Base-by-base conservation (phyloP, 345 rosid genomes). In the Brassica nigra region DNA sequence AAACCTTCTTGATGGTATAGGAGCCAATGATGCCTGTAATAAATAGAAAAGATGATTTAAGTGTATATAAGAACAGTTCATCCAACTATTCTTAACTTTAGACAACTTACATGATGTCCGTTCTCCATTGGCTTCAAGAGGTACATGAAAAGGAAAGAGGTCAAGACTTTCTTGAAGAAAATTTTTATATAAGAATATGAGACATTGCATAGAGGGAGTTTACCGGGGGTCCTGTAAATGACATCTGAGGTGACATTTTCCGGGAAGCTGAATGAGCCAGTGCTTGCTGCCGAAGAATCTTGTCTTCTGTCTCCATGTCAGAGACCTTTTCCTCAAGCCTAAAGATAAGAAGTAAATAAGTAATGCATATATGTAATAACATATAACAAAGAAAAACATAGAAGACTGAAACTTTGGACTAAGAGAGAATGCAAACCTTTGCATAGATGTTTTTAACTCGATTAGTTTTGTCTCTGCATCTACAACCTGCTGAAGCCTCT, bases 271-370 rank as follows among this genome's bases (percentile, higher is more conserved):
- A 77, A 77, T 85, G 85, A 34, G 83, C 8, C 61, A 89, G 77
- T 47, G 86, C 80, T 82, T 95, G 92, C 82, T 86, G 90, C 68
- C 90, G 84, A 74, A 91, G 89, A 71, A 91, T 79, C 75, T 91
- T 88, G 76, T 90, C 90, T 81, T 93, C 98, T 8, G 86, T 71
- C 85, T 93, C 97, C 85, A 95, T 84, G 84, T 93, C 98, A 76
- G 91, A 85, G 65, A 90, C 84, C 78, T 88, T 90, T 85, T 91
- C 99, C 81, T 91, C 91, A 23, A 93, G 95, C 80, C 99, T 95
- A 82, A 70, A 14, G 49, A 76, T 30, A 70, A 57, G 9, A 52
- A 66, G 62, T 49, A 70, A n/a, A 74, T 28, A 74, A 68, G 54
- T 42, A 59, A 71, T 11, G 47, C 70, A 55, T 54, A 57, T 8